A percentile compares a stretch with the other conserved stretches of the same genome.
These are phyloP conservation scores for Fusarium equiseti DNA, from an alignment of 2,329 filamentous ascomycete species.

Conservation along the genomic window DNA sequence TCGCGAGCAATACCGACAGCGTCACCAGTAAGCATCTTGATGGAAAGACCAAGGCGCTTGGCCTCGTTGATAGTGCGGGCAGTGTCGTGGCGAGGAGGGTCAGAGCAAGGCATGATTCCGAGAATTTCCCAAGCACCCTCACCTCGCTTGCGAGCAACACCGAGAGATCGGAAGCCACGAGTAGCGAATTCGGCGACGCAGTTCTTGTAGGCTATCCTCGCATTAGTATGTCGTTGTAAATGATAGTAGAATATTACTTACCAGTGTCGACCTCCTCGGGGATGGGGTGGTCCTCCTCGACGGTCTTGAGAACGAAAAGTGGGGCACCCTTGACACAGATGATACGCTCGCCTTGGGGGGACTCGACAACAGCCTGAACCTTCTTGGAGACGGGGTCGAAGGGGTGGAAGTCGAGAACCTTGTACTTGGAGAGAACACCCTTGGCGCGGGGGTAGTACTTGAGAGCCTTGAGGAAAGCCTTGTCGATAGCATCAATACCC, in stretches of 20 bases:
- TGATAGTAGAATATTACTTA: not conserved
- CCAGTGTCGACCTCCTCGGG: conserved; percentile 75
- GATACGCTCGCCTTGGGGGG: conserved; percentile 84
- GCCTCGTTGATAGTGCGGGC: conserved; percentile 91
- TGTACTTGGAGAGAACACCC: conserved; percentile 83
- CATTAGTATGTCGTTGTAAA: not conserved
- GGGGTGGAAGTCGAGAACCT: conserved; percentile 84
- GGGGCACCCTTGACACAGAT: conserved; percentile 93
- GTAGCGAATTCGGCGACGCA: conserved; percentile 92
- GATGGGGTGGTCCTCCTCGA: conserved; percentile 86
- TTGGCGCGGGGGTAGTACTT: conserved; percentile 87
- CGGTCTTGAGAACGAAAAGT: conserved; percentile 86
- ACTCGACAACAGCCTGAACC: conserved; percentile 85
- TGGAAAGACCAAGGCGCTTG: conserved; percentile 86
- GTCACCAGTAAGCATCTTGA: conserved; percentile 97
- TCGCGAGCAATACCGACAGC: conserved; percentile 93
- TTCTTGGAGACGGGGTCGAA: conserved; percentile 97
- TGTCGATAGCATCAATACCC: conserved; percentile 94
- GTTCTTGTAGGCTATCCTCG: conserved; percentile 78
- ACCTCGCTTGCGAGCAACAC: conserved; percentile 90
- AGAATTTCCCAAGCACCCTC: conserved; percentile 89
- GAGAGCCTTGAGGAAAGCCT: conserved; percentile 90
- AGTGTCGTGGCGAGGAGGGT: conserved; percentile 91
- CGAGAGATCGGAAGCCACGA: conserved; percentile 93
- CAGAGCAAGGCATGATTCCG: conserved; percentile 94